Evolutionary conservation across 805 yeast species (phyloP), one percentile per base, ranked within the genome.

Genomic region (Pichia insulana): DNA sequence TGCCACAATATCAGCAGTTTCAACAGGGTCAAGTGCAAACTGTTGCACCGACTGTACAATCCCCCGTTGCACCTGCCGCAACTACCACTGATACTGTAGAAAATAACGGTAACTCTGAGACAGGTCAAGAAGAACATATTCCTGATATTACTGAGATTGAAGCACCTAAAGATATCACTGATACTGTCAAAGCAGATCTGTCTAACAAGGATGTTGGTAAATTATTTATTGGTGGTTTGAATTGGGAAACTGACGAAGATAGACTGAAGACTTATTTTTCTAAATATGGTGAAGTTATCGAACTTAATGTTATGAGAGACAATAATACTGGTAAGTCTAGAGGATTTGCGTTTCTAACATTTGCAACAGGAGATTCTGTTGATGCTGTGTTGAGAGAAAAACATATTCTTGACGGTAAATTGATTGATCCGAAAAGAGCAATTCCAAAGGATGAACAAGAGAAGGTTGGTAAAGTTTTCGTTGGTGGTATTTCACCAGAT

Each of bases 381-480:
- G 90, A 85, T 57, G 83, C 76, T 50, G 97, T 90, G 42, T 73
- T 90, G 52, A 78, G 78, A 50, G 78, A 83, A 47, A 92, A 84
- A 57, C 98, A 90, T 61, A 76, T 86, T 42, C 68, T 90, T 40
- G 98, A 90, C 58, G 97, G 97, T 50, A 90, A 90, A 63, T 83
- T 90, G 46, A 92, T 90, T 59, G 98, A 90, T 61, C 97, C 98
- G 32, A 90, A 90, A 62, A 76, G 97, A 56, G 97, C 98, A 20
- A 90, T 90, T 55, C 97, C 97, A 30, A 83, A 86, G 61, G 97
- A 90, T 59, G 97, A 90, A 62, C 98, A 90, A 64, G 96, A 89
- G 59, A 85, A 84, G 60, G 87, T 96, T 15, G 96, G 97, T 53
- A 90, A 90, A 67, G 89, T 90, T 51, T 90, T 90, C 58, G 97